phyloP scores from a whole-genome alignment of 108 stramenopile genomes.

The Cyclotella atomus region DNA sequence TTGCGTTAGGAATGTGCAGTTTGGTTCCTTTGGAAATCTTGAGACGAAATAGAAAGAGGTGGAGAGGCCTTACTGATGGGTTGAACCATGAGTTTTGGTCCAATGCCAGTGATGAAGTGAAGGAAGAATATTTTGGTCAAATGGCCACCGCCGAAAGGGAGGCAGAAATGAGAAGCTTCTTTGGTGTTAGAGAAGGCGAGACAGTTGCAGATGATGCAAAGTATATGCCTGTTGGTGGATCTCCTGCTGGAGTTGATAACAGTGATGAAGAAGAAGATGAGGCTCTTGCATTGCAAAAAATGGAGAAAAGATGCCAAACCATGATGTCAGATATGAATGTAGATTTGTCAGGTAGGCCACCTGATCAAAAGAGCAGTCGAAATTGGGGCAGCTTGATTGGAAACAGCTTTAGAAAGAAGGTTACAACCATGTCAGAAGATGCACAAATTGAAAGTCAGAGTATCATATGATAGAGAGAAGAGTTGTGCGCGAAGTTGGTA shows the following conservation, averaged over 20 bases:
- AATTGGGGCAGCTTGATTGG: constrained; percentile 42
- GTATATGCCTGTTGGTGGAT: constrained; percentile 52
- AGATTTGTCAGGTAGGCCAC: constrained; percentile 45
- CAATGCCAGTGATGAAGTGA: constrained; percentile 33
- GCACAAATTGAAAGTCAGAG: background rate
- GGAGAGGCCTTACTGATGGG: constrained; percentile 47
- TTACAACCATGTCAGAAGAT: background rate
- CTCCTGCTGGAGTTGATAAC: constrained; percentile 32
- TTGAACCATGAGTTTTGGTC: constrained; percentile 59
- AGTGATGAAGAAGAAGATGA: constrained; percentile 49
- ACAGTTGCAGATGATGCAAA: constrained; percentile 36
- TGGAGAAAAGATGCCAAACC: constrained; percentile 34
- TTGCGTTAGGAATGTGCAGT: constrained; percentile 46
- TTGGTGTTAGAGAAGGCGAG: constrained; percentile 45
- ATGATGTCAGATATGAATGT: constrained; percentile 45
- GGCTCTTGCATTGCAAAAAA: constrained; percentile 40
- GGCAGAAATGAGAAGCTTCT: constrained; percentile 50
- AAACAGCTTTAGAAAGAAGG: constrained; percentile 19
- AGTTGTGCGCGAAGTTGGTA: too few relatives aligned
- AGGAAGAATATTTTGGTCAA: constrained; percentile 45
- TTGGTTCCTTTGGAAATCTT: constrained; percentile 54
- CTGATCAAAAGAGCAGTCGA: background rate
- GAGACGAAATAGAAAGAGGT: constrained; percentile 52
- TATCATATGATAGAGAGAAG: too few relatives aligned
- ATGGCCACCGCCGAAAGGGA: constrained; percentile 48